Base-by-base conservation (phyloP, 805 yeast genomes). In the Kluyveromyces siamensis region DNA sequence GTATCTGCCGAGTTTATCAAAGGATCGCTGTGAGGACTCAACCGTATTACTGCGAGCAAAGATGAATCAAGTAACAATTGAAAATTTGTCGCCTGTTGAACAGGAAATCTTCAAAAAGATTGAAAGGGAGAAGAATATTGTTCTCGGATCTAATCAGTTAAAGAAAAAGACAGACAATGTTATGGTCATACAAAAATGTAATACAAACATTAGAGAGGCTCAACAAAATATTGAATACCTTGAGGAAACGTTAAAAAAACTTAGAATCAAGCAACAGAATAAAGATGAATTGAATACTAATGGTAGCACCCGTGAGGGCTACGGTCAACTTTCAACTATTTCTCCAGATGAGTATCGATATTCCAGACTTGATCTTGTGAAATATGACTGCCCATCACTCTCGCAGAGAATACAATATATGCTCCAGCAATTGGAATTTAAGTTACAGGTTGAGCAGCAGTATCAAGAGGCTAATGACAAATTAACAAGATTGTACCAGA, bases 361-460 rank as follows among this genome's bases (percentile, higher is more conserved):
- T 60, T 78, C 91, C 0, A 75, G 86, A 18, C 71, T 86, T 55
- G 99, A 93, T 64, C 73, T 93, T 49, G 76, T 88, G 62, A 89
- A 89, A 58, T 89, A 88, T 61, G 97, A 93, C 59, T 87, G 96
- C 57, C 96, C 97, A 0, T 87, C 95, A 0, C 71, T 93, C 56
- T 96, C 97, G 10, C 96, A 93, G 59, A 79, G 93, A 53, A 93
- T 93, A 60, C 96, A 88, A 67, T 83, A 87, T 58, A 90, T 93
- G 98, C 76, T 91, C 48, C 97, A 90, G 68, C 95, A 89, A 66
- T 74, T 93, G 51, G 96, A 90, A 63, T 89, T 91, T 66, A 93
- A 93, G 67, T 74, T 91, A 42, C 93, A 91, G 61, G 95, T 91
- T 37, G 99, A 93, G 65, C 81, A 87, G 57, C 96, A 93, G 67